Base-by-base conservation (phyloP, 1,284 basidiomycete genomes). In the Tylopilus orsonianus region DNA sequence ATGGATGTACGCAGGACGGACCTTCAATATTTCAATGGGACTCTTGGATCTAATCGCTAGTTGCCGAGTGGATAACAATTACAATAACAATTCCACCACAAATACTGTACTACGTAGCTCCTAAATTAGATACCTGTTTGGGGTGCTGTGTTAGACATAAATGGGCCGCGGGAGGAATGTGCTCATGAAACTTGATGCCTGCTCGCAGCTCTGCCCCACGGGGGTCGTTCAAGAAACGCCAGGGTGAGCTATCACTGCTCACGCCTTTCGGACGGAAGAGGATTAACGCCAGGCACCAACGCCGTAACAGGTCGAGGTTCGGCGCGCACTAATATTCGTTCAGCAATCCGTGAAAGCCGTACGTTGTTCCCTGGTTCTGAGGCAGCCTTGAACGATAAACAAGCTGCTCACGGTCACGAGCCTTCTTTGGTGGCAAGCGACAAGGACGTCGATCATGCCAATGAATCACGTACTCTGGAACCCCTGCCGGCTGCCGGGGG, bases 321-420 rank as follows among this genome's bases (percentile, higher is more conserved):
- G 66, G 32, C 47, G 26, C 62, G 54, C 36, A 54, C 52, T 38
- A n/a, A n/a, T n/a, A 32, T 45, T 18, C 60, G 62, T 44, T 41
- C 58, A 7, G 18, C 46, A 6, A 46, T 37, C 13, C 44, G 41
- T 45, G 46, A 36, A 26, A 54, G 49, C 10, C 62, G 35, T 32
- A 23, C 48, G 4, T 45, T 41, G 19, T 61, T 65, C 22, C 33
- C 43, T 13, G 54, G 43, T 29, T 26, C 55, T 35, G 46, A 55
- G 32, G 56, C 53, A 0, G 63, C 63, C 29, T 29, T 64, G 41
- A 33, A 48, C 18, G 59, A 64, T 54, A 58, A 51, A 53, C 56
- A 26, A 50, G 44, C 29, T 10, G 46, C 34, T 24, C 53, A 60
- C n/a, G 45, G 59, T 27, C 65, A 63, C 43, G 49, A 46, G 20